A percentile compares a stretch with the other conserved stretches of the same genome.
These are phyloP conservation scores for Penicillium frequentans DNA, from an alignment of 2,329 filamentous ascomycete genomes.

Conservation along the genomic window DNA sequence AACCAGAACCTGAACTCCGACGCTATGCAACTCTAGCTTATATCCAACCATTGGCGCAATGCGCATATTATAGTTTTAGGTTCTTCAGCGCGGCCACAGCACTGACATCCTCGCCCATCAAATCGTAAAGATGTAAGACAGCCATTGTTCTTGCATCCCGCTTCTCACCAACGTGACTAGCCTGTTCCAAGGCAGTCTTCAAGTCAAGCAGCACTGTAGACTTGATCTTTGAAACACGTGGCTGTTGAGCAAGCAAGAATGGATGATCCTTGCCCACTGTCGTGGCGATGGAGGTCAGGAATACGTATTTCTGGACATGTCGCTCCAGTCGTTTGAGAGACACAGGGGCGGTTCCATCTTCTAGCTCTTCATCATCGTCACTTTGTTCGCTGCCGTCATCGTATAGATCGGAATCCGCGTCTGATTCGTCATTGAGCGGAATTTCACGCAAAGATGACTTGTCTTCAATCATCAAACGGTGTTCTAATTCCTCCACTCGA, in stretches of 20 bases:
- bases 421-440: slow-evolving; percentile 22
- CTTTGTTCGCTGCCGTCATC: slow-evolving; percentile 35
- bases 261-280: slow-evolving; percentile 60
- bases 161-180: slow-evolving; percentile 40
- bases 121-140: slow-evolving; percentile 60
- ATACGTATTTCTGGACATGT: slow-evolving; percentile 59
- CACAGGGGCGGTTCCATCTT: slow-evolving; percentile 38
- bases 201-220: slow-evolving; percentile 66
- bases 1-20: slow-evolving; percentile 42
- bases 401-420: slow-evolving; percentile 37
- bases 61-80: slow-evolving; percentile 30
- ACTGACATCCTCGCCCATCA: slow-evolving; percentile 61
- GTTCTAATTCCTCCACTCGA: slow-evolving; percentile 60
- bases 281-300: slow-evolving; percentile 53
- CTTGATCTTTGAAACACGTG: slow-evolving; percentile 57
- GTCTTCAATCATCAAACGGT: slow-evolving; percentile 66
- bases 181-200: slow-evolving; percentile 61
- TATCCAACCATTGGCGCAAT: slow-evolving; percentile 1
- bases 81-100: slow-evolving; percentile 59
- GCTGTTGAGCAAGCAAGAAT: slow-evolving; percentile 60
- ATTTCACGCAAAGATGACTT: slow-evolving; percentile 19
- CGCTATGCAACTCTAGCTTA: slow-evolving; percentile 39
- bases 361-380: slow-evolving; percentile 41
- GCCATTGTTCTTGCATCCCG: slow-evolving; percentile 50
- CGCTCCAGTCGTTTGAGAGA: slow-evolving; percentile 51